These are phyloP conservation scores for Crucibulum cyathiforme DNA, from an alignment of 1,284 basidiomycete species.

Conservation along the genomic window DNA sequence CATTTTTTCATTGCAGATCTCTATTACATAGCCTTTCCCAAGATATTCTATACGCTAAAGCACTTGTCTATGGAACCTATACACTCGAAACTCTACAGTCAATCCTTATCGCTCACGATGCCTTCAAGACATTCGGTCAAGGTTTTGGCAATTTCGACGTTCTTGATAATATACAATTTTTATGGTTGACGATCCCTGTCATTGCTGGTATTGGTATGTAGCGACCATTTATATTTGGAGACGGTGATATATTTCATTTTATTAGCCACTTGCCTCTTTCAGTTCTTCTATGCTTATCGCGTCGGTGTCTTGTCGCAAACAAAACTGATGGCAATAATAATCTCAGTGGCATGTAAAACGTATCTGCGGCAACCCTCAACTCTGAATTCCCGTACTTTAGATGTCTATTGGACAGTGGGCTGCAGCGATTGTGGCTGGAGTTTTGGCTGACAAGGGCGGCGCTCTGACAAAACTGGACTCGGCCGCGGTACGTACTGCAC, in stretches of 20 bases:
- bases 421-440: background rate
- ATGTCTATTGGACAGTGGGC: slow-evolving; percentile 4
- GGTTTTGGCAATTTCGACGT: slow-evolving; percentile 2
- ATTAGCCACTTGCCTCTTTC: slow-evolving; percentile 8
- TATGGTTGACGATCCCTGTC: slow-evolving; percentile 4
- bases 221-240: background rate
- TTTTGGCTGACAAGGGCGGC: background rate
- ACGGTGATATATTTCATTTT: background rate
- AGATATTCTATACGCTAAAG: slow-evolving; percentile 14
- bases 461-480: slow-evolving; percentile 1
- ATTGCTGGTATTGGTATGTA: slow-evolving; percentile 1
- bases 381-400: background rate
- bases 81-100: slow-evolving; percentile 13
- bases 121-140: slow-evolving; percentile 8
- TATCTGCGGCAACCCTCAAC: background rate
- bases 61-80: slow-evolving; percentile 20
- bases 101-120: slow-evolving; percentile 8
- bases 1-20: slow-evolving; percentile 11
- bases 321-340: slow-evolving; percentile 1
- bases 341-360: background rate
- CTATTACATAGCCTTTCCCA: slow-evolving; percentile 26
- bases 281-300: slow-evolving; percentile 16
- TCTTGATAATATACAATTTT: background rate
- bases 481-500: background rate
- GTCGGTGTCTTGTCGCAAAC: slow-evolving; percentile 7